phyloP scores from a whole-genome alignment of 257 asterid species.

The Mentha longifolia region DNA sequence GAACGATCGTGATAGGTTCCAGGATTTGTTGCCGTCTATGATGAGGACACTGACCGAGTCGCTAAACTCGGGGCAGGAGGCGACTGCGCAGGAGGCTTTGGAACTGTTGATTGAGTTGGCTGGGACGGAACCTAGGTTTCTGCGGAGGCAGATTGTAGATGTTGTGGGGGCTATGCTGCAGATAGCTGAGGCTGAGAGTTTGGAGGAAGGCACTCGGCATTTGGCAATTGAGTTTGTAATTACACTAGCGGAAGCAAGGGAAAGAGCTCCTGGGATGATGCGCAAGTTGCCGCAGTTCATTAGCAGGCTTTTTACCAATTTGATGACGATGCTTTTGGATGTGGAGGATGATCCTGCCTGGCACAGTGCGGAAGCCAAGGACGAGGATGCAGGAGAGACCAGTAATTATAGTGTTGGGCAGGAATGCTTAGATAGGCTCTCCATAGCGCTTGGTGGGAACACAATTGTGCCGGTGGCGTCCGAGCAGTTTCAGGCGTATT shows the following conservation, averaged over 20 bases:
- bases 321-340: constrained; percentile 89
- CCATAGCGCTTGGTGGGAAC: constrained; percentile 90
- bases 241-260: constrained; percentile 93
- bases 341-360: constrained; percentile 91
- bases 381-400: constrained; percentile 97
- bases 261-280: constrained; percentile 99
- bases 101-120: constrained; percentile 94
- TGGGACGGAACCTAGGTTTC: constrained; percentile 88
- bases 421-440: constrained; percentile 90
- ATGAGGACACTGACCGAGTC: constrained; percentile 98
- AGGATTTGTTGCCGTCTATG: constrained; percentile 93
- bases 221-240: constrained; percentile 95
- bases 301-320: constrained; percentile 70
- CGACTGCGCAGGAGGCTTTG: constrained; percentile 93
- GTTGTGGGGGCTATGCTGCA: constrained; percentile 96
- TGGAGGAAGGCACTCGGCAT: constrained; percentile 96
- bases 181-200: constrained; percentile 83
- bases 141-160: constrained; percentile 90
- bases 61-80: constrained; percentile 82
- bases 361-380: constrained; percentile 85
- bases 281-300: constrained; percentile 95
- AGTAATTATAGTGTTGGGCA: constrained; percentile 91
- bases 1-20: constrained; percentile 85
- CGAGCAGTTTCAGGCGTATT: constrained; percentile 73
- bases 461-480: constrained; percentile 96